phyloP scores from a whole-genome alignment of 1,284 basidiomycete species.

The Pyrrhoderma lamaoense region DNA sequence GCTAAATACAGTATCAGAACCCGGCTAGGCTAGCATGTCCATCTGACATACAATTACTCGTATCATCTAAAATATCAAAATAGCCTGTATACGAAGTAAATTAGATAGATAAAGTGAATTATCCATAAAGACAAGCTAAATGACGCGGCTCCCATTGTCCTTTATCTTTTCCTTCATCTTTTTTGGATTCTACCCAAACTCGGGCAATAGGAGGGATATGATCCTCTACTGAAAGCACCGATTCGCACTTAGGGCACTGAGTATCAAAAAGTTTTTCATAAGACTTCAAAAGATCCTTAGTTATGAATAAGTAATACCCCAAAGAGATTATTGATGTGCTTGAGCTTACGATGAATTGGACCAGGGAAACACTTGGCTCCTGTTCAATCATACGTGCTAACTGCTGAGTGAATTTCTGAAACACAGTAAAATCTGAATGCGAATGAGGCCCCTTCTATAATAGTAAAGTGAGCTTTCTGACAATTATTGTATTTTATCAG shows the following conservation, averaged over 20 bases:
- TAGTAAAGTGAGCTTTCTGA: constrained; percentile 4
- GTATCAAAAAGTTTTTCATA: constrained; percentile 26
- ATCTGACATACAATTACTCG: neutral
- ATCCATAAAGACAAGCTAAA: constrained; percentile 37
- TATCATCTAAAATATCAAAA: neutral
- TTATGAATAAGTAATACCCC: neutral
- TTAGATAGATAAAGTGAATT: neutral
- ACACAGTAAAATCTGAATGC: constrained; percentile 58
- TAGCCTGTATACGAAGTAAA: neutral
- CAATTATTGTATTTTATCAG: too few species aligned
- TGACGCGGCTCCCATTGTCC: constrained; percentile 48
- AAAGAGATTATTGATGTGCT: neutral
- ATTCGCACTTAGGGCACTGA: constrained; percentile 48
- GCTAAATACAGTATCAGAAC: too few species aligned
- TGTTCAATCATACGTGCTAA: constrained; percentile 50
- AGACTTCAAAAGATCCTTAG: constrained; percentile 9
- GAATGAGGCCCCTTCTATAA: constrained; percentile 56
- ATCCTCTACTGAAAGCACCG: constrained; percentile 58
- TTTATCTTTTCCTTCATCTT: constrained; percentile 23
- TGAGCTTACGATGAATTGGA: constrained; percentile 37
- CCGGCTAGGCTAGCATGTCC: neutral
- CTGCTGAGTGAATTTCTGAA: constrained; percentile 57
- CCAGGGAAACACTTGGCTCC: constrained; percentile 43
- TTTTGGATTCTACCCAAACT: constrained; percentile 36
- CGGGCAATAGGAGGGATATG: constrained; percentile 65